Evolutionary conservation across 495 filamentous ascomycete species (phyloP).

Genomic region (Chaetomium tenue): DNA sequence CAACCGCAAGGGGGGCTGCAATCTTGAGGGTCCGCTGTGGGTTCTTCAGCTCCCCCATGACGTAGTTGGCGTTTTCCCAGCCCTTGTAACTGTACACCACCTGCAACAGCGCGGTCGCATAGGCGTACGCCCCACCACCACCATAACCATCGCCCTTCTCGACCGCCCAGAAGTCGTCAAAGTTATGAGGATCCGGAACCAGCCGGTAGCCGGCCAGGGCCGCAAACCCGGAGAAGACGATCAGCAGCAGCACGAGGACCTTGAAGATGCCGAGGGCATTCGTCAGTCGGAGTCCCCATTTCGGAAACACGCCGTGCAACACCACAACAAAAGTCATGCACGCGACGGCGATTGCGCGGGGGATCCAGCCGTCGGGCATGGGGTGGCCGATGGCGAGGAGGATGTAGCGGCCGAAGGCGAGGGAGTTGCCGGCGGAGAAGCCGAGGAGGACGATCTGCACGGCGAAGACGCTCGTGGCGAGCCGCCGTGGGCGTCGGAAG

Average conservation of each 20-base stretch:
- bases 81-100: conserved; percentile 53
- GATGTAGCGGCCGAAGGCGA: conserved; percentile 66
- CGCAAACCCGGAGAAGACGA: conserved; percentile 60
- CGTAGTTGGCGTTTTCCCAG: conserved; percentile 52
- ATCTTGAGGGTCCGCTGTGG: conserved; percentile 60
- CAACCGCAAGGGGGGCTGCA: conserved; percentile 60
- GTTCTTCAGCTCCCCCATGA: conserved; percentile 60
- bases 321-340: conserved; percentile 53
- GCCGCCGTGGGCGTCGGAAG: conserved; percentile 58
- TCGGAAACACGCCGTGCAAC: conserved; percentile 57
- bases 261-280: conserved; percentile 66
- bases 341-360: conserved; percentile 58
- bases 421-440: conserved; percentile 58
- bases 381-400: conserved; percentile 58
- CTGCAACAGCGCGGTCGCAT: conserved; percentile 50
- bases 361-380: conserved; percentile 56
- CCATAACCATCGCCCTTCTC: conserved; percentile 47
- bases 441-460: conserved; percentile 57
- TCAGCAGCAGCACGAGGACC: conserved; percentile 60
- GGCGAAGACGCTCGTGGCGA: conserved; percentile 60
- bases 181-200: conserved; percentile 34
- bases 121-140: conserved; percentile 38
- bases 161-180: conserved; percentile 38
- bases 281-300: conserved; percentile 61
- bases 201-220: conserved; percentile 21